Evolutionary conservation across 2,329 filamentous ascomycete genomes (phyloP), one percentile per base, ranked within the genome.

Genomic region (Dactylellina drechsleri): DNA sequence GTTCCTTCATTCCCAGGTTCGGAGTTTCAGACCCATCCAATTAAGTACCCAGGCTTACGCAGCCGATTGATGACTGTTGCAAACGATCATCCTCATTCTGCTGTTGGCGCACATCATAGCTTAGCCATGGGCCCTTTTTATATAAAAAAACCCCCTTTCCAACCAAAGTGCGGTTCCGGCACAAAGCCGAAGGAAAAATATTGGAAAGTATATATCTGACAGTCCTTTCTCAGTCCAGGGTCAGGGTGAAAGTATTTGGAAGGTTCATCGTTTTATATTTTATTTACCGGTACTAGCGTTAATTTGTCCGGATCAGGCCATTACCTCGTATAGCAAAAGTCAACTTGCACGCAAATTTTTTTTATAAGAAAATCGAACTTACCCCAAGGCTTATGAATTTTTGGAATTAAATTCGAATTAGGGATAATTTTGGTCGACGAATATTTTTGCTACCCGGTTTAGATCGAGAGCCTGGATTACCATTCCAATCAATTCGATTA

Each of bases 271-370:
- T 36, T 36, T 36, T 36, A 36, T 10, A 36, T 7, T 66, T 62
- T 74, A 74, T 74, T 66, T 75, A 75, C 58, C 43, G 31, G 31
- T 36, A 36, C 62, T 75, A 75, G 62, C 54, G 64, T 13, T 53
- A 57, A 53, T 58, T 64, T 52, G 31, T 36, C 31, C 31, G 3
- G 10, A 36, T 36, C 31, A 36, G 31, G 31, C 31, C 31, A 36
- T 36, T 36, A 10, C 31, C 31, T 36, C 31, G 31, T 36, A 36
- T 7, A 36, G 31, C 31, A 61, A 47, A 57, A 16, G 52, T 41
- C 49, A 18, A 43, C 36, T 58, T 56, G 62, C 57, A 74, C 61
- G 62, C 18, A 28, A 49, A 57, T 67, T 59, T 49, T 66, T 59
- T 57, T 45, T 45, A 58, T 8, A 31, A 56, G 18, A 15, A 54